Evolutionary conservation across 257 asterid genomes (phyloP), one percentile per base, ranked within the genome.

Genomic region (Petrea volubilis): DNA sequence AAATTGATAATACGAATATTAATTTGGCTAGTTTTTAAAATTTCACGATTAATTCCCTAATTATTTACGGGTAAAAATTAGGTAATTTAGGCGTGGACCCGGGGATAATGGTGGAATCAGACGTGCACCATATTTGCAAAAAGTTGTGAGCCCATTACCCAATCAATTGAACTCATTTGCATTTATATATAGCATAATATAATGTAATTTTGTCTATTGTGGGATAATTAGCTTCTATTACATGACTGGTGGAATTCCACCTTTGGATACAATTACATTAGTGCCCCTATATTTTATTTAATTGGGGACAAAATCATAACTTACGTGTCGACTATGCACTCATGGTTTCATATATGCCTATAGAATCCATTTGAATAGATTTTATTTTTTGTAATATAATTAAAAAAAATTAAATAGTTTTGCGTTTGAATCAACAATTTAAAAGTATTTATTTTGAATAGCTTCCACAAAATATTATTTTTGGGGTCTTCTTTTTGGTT

Each of bases 91-190:
- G 4, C 1, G 55, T 34, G 27, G 59, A 67, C 18, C 58, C 59
- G 58, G 33, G 52, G 46, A 36, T 71, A 68, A 43, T 40, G 59
- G 83, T 74, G 81, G 79, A 76, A 71, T 84, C 86, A 76, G 47
- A 75, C 87, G 92, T 86, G 89, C 80, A 56, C 87, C 92, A 76
- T 69, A 41, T 67, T 6, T 27, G 46, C 64, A 5, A 40, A 67
- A 76, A 74, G 63, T 33, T 44, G 47, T 64, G 12, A 70, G 36
- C n/a, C 12, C 27, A 43, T 74, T 80, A 43, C n/a, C 12, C 27
- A 43, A 77, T 80, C 64, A 60, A 60, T 66, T 51, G 20, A 33
- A 23, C 24, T 50, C 49, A 21, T 58, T 28, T 18, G 23, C 18
- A 21, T 71, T 58, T 13, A 47, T 36, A 18, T 24, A 1, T 60